Evolutionary conservation across 176 grass and related monocot genomes (phyloP), one percentile per base, ranked within the genome.

Genomic region (Luzula sylvatica): DNA sequence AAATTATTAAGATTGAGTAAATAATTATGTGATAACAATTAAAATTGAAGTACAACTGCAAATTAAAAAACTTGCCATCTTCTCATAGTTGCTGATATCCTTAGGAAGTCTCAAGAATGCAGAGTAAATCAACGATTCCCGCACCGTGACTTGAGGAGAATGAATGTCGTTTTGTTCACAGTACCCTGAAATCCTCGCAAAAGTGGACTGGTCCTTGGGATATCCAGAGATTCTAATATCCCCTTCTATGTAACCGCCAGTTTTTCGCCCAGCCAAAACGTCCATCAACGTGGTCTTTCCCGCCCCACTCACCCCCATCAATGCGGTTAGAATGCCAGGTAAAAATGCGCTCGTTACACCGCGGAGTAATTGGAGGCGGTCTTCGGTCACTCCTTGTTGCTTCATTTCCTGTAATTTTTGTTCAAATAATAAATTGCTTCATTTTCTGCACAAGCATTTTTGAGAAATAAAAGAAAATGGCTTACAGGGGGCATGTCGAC

Each of bases 81-180:
- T 98, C 72, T 90, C 92, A 65, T 83, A 58, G 69, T 90, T 78
- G 25, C 70, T 73, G 35, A 79, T 87, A 38, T 75, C 77, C 69
- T 80, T 40, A 49, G 85, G 75, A 60, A 98, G 75, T 23, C 92
- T 86, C 44, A 98, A 46, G 38, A 90, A 98, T 22, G 92, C 86
- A 8, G 92, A 98, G 61, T 87, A 98, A 65, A 90, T 90, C 65
- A 98, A 80, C 50, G 85, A 90, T 46, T 98, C 92, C 47, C 81
- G 72, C 59, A 98, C 54, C 58, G 92, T 98, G 68, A 98, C 85
- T 68, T 98, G 92, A 71, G 92, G 92, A 24, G 92, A 98, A 69
- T 98, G 92, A 42, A 98, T 98, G 74, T 98, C 92, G 74, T 90
- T 98, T 67, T 98, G 92, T 19, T 98, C 92, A 65, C 92, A 90